A percentile compares a stretch with the other conserved stretches of the same genome.
phyloP scores from a whole-genome alignment of 2,329 filamentous ascomycete species.

The Escovopsis sp. region DNA sequence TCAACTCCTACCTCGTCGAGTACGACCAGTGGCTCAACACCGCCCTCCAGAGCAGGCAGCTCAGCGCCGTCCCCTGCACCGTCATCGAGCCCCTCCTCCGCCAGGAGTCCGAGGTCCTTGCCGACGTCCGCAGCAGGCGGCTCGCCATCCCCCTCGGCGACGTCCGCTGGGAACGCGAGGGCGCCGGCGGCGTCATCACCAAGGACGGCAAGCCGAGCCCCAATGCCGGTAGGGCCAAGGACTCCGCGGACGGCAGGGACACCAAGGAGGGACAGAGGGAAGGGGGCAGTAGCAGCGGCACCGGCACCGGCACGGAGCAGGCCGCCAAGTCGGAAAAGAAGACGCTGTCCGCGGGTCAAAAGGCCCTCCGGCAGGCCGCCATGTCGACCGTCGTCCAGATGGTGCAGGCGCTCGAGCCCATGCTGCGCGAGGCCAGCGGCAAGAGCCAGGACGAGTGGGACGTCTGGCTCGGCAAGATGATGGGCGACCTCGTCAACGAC shows the following conservation, averaged over 20 bases:
- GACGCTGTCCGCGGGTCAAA: slow-evolving; percentile 50
- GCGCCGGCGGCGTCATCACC: slow-evolving; percentile 45
- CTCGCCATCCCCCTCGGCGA: slow-evolving; percentile 79
- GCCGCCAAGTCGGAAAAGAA: slow-evolving; percentile 24
- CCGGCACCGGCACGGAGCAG: slow-evolving; percentile 24
- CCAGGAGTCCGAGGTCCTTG: slow-evolving; percentile 61
- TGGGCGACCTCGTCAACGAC: slow-evolving; percentile 65
- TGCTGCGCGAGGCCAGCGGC: slow-evolving; percentile 65
- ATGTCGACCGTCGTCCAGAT: slow-evolving; percentile 66
- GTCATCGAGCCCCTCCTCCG: slow-evolving; percentile 60
- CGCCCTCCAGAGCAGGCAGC: slow-evolving; percentile 54
- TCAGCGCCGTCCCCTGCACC: slow-evolving; percentile 65
- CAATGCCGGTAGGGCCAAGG: no score
- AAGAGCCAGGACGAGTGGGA: slow-evolving; percentile 92
- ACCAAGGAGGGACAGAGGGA: neutral
- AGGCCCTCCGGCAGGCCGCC: slow-evolving; percentile 63
- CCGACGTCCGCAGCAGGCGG: slow-evolving; percentile 55
- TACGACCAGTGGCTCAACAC: slow-evolving; percentile 72
- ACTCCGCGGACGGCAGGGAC: slow-evolving; percentile 29
- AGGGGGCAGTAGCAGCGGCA: no score
- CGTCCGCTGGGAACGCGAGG: slow-evolving; percentile 74
- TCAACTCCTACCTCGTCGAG: slow-evolving; percentile 69
- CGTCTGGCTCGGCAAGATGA: slow-evolving; percentile 76
- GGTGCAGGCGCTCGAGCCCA: slow-evolving; percentile 72
- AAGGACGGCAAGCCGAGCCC: slow-evolving; percentile 42